These are phyloP conservation scores for Yamadazyma akitaensis DNA, from an alignment of 805 yeast genomes.

Conservation along the genomic window DNA sequence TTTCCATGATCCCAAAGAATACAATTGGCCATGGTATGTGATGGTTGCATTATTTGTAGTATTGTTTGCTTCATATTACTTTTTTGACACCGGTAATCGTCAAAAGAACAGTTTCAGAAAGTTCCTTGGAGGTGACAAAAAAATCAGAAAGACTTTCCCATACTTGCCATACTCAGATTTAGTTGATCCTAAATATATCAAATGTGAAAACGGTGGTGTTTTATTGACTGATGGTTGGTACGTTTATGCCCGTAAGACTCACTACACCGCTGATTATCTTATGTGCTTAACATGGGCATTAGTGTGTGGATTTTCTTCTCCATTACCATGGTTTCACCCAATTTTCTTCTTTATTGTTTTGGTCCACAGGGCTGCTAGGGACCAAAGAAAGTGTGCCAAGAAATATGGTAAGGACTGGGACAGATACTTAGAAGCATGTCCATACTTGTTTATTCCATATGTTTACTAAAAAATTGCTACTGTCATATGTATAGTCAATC, in stretches of 20 bases:
- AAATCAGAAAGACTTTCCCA: slow-evolving; percentile 86
- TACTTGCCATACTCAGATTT: slow-evolving; percentile 81
- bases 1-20: slow-evolving; percentile 81
- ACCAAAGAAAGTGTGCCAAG: slow-evolving; percentile 73
- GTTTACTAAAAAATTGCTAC: slow-evolving; percentile 35
- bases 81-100: slow-evolving; percentile 92
- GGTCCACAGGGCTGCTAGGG: slow-evolving; percentile 86
- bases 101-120: slow-evolving; percentile 93
- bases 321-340: slow-evolving; percentile 97
- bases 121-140: slow-evolving; percentile 72
- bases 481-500: not conserved
- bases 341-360: slow-evolving; percentile 82
- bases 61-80: slow-evolving; percentile 72
- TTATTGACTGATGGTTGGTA: slow-evolving; percentile 94
- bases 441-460: slow-evolving; percentile 88
- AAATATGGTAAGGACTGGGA: slow-evolving; percentile 97
- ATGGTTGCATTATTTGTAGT: slow-evolving; percentile 53
- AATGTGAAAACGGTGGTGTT: slow-evolving; percentile 79
- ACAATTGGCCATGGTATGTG: slow-evolving; percentile 66
- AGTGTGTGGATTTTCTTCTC: slow-evolving; percentile 80
- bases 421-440: slow-evolving; percentile 79
- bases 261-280: slow-evolving; percentile 90
- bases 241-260: slow-evolving; percentile 86
- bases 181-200: slow-evolving; percentile 79
- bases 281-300: slow-evolving; percentile 92